These are phyloP conservation scores for Bocquillonia castaneifolia DNA, from an alignment of 441 rosid species.

Conservation along the genomic window DNA sequence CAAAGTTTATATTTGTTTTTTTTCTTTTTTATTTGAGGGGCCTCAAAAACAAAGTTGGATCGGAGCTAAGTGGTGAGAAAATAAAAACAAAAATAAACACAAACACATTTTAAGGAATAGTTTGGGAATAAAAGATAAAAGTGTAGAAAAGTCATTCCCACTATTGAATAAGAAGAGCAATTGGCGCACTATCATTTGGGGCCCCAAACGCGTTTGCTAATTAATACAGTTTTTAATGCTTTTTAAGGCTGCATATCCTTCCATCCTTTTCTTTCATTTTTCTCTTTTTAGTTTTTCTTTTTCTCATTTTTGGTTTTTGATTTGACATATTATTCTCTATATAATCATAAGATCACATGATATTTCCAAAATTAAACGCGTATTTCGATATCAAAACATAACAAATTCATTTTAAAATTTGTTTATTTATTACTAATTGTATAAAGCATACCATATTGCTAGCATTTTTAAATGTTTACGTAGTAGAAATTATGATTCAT, in stretches of 20 bases:
- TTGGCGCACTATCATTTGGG: not conserved
- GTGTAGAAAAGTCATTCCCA: not conserved
- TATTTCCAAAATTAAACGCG: no score
- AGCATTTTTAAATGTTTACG: no score
- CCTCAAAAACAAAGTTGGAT: no score
- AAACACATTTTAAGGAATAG: not conserved
- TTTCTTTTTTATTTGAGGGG: no score
- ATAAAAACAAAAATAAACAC: not conserved
- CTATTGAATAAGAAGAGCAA: not conserved
- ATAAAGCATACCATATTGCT: no score
- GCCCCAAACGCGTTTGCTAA: conserved; percentile 8
- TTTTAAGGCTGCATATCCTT: not conserved
- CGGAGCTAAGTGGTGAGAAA: no score
- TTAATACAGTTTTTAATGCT: not conserved
- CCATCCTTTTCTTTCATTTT: not conserved
- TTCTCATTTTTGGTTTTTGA: not conserved
- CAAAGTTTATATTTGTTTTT: no score
- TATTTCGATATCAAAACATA: no score
- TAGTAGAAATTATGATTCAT: no score
- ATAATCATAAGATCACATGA: not conserved
- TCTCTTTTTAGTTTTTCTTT: no score
- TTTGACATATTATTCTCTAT: not conserved
- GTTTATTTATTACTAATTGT: no score
- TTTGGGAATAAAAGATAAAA: not conserved
- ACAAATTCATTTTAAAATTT: no score